Conservation (phyloP, 345 rosid species). For the Turnera subulata region DNA sequence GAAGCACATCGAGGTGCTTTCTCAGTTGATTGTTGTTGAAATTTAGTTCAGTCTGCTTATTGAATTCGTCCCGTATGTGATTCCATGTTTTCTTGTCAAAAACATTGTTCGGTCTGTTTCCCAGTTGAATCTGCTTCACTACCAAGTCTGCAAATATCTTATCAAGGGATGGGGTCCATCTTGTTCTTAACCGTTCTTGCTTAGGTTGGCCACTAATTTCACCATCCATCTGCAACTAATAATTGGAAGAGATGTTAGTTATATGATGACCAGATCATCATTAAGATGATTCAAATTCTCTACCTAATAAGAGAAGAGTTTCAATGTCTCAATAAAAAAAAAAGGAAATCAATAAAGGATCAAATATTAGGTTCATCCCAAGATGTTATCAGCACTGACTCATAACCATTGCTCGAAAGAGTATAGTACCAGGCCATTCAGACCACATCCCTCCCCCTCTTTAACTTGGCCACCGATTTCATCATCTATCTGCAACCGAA, state of each 20-base stretch:
- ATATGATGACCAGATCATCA: background rate
- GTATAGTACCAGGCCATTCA: too few species aligned
- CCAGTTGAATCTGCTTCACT: constrained; percentile 63
- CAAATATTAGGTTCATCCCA: too few species aligned
- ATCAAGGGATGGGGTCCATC: constrained; percentile 69
- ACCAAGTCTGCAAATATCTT: constrained; percentile 69
- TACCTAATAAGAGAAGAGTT: background rate
- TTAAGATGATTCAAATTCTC: background rate
- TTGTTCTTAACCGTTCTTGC: constrained; percentile 60
- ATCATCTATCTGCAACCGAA: too few species aligned
- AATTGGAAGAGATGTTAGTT: background rate
- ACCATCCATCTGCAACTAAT: constrained; percentile 43
- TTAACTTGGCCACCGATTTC: too few species aligned
- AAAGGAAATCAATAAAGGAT: too few species aligned
- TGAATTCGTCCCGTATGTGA: constrained; percentile 60
- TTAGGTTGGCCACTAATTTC: constrained; percentile 44
- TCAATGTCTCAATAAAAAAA: too few species aligned
- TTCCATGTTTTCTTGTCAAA: constrained; percentile 80
- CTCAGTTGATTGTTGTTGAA: constrained; percentile 76
- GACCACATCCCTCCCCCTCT: too few species aligned
- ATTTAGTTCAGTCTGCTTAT: constrained; percentile 51
- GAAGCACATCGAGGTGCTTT: constrained; percentile 72
- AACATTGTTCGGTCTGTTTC: constrained; percentile 60
- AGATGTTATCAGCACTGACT: too few species aligned
- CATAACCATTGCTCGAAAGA: too few species aligned